A percentile compares a stretch with the other conserved stretches of the same genome.
Conservation (phyloP, 2,329 filamentous ascomycete species). For the Seiridium cupressi region DNA sequence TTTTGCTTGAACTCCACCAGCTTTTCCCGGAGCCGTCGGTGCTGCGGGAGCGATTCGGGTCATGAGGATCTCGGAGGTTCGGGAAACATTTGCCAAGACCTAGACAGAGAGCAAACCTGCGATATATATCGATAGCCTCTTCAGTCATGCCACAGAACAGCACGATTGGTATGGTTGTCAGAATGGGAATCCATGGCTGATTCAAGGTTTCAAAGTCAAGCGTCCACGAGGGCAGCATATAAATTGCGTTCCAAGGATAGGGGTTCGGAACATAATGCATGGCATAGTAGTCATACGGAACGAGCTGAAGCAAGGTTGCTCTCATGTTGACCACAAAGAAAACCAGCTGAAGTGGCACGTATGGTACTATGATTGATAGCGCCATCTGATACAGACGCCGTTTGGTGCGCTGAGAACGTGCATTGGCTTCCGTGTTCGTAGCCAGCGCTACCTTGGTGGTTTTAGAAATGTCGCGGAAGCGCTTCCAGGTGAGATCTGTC, state of each 20-base stretch:
- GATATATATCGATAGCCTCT: conserved; percentile 51
- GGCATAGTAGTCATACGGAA: conserved; percentile 37
- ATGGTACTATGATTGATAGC: conserved; percentile 48
- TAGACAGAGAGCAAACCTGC: conserved; percentile 19
- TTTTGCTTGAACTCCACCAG: not conserved
- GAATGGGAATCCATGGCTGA: conserved; percentile 46
- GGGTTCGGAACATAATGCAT: conserved; percentile 37
- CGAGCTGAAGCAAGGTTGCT: conserved; percentile 17
- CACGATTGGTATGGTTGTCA: conserved; percentile 47
- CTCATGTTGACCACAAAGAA: conserved; percentile 40
- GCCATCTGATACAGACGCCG: conserved; percentile 56
- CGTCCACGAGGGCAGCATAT: conserved; percentile 40
- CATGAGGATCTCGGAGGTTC: not conserved
- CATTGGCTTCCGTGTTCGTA: conserved; percentile 36
- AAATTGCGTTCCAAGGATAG: conserved; percentile 45
- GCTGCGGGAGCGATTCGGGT: not conserved
- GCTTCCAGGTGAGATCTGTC: conserved; percentile 39
- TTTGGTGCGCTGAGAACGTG: conserved; percentile 45
- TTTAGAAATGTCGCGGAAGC: conserved; percentile 45
- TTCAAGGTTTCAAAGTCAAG: conserved; percentile 40
- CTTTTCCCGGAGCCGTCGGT: not conserved
- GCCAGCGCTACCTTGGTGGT: conserved; percentile 37
- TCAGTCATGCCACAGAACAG: conserved; percentile 55
- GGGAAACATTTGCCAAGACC: conserved; percentile 10
- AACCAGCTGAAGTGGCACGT: conserved; percentile 45